Base-by-base conservation (phyloP, 345 rosid genomes). In the Arabis hirsuta region DNA sequence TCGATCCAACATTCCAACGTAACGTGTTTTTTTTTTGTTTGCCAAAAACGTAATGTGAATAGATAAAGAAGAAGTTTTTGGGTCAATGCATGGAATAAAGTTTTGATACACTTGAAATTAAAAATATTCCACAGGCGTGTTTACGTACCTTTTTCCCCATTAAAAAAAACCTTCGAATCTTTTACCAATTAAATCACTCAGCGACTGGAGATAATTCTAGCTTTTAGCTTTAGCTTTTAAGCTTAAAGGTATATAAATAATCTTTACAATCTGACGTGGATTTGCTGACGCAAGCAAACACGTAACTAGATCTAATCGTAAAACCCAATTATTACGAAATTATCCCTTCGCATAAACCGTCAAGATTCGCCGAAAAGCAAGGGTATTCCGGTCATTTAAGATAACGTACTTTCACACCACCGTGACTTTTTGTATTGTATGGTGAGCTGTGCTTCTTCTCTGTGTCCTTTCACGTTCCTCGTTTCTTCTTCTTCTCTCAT, bases 401-500 rank as follows among this genome's bases (percentile, higher is more conserved):
- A 44, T 61, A 12, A 67, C 67, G 72, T 70, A 64, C 31, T 46
- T 62, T 46, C 0, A 0, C 71, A 55, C 72, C 71, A 69, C 45
- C 41, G 10, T 9, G 75, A 41, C 67, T 70, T 63, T 52, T 70
- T 53, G 9, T 34, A 39, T 63, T 69, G 74, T 14, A 54, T 48
- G 74, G 39, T 62, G 71, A 39, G 79, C 64, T 76, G 73, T 69
- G 75, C 59, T 46, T 55, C 59, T 46, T 55, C 60, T 62, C 75
- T 76, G 65, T 76, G 62, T 22, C 43, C 68, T 62, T 32, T 62
- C 81, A 62, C 52, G 29, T 65, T 69, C 66, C 48, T 26, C 8
- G 38, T 34, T 6, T 47, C 34, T 43, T 38, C 57, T 26, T 27
- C 56, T 61, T 36, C 22, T 11, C 50, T 14, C 13, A 10, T 76